Evolutionary conservation across 768 basidiomycete species (phyloP).

Genomic region (Lentinula lateritia): DNA sequence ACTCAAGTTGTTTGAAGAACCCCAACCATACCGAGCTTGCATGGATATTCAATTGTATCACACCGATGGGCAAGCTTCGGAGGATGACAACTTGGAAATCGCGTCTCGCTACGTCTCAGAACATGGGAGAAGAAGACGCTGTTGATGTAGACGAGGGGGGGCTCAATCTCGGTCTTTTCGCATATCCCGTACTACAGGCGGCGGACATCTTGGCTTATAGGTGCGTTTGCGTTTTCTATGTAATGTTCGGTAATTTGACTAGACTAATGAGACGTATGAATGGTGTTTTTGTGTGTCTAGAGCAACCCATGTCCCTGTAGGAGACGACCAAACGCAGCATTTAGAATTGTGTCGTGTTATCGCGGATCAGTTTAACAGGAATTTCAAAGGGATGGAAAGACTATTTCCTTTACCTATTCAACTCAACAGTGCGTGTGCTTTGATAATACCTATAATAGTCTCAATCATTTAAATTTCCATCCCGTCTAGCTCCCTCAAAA

Average conservation of each 20-base stretch:
- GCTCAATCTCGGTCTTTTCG: conserved; percentile 81
- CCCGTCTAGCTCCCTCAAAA: conserved; percentile 60
- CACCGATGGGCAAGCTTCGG: conserved; percentile 74
- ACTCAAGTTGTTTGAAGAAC: conserved; percentile 43
- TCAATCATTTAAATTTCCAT: neutral
- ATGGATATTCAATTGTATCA: conserved; percentile 86
- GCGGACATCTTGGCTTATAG: conserved; percentile 87
- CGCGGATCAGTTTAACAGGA: conserved; percentile 76
- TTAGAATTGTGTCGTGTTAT: conserved; percentile 84
- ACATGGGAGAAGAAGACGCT: conserved; percentile 41
- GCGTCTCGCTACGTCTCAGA: conserved; percentile 75
- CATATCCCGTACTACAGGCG: conserved; percentile 90
- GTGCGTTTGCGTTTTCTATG: conserved; percentile 31
- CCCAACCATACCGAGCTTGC: conserved; percentile 79
- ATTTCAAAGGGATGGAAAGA: conserved; percentile 39
- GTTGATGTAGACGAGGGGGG: conserved; percentile 77
- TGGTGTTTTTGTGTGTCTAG: conserved; percentile 27
- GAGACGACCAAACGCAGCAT: conserved; percentile 95
- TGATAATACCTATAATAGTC: neutral
- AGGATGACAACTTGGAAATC: conserved; percentile 95
- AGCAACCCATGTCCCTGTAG: conserved; percentile 91
- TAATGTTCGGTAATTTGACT: neutral
- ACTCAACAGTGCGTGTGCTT: conserved; percentile 58
- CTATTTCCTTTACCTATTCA: conserved; percentile 72
- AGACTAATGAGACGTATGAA: neutral